Evolutionary conservation across 202 grass and related monocot genomes (phyloP), one percentile per base, ranked within the genome.

Genomic region (Setaria viridis): DNA sequence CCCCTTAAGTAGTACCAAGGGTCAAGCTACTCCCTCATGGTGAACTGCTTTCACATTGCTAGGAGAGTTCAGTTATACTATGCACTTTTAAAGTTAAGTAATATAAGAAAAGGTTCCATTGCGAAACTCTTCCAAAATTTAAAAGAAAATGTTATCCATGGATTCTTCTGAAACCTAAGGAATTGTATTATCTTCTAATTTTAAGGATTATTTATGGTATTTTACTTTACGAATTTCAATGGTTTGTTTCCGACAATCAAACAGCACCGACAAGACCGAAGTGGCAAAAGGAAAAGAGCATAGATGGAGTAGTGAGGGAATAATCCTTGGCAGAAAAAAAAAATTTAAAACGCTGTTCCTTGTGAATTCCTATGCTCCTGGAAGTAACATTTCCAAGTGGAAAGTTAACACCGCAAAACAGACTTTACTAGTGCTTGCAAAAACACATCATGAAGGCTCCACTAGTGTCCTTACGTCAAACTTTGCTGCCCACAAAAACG

Each of bases 391-490:
- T 45, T 67, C n/a, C 66, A 45, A 32, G 11, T 78, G 58, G 41
- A 78, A 62, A 76, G 34, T 42, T 14, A 78, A 70, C 4, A 30
- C n/a, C 34, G 5, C 35, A 59, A 81, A 71, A 59, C 53, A 59
- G 37, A 57, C 25, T 47, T 37, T 39, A 59, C n/a, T 33, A 59
- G 34, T 82, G 67, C 25, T 46, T 21, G 41, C 54, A 72, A 72
- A 39, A 82, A 48, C 80, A 72, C 51, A 72, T 60, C 53, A 82
- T 82, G 37, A 72, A 60, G 67, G 3, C 15, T 43, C 53, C 80
- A 14, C 58, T 82, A 46, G 9, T 47, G 16, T 48, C 25, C 34
- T 34, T 82, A 72, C 6, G 58, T 80, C 68, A 80, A 74, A 80
- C 58, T 58, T 74, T 66, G 16, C 57, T 74, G 77, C 77, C 56